Evolutionary conservation across 2,329 filamentous ascomycete genomes (phyloP).

Genomic region (Beauveria rudraprayagi): DNA sequence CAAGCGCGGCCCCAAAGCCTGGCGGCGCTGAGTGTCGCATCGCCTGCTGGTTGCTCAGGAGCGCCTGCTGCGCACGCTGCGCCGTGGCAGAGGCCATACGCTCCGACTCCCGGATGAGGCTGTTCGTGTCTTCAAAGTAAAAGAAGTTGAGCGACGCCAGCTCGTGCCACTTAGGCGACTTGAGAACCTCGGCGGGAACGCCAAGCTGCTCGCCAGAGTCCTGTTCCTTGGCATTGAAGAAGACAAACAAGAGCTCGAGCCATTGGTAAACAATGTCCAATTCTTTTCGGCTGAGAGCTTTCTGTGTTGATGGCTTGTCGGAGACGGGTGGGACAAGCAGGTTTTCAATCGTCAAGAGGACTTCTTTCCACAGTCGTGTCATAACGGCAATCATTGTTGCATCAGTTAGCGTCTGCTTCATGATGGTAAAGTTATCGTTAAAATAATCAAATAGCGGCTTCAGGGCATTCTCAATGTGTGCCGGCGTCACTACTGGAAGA

Average conservation of each 20-base stretch:
- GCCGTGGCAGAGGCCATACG: slow-evolving; percentile 86
- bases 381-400: slow-evolving; percentile 98
- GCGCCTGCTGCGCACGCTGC: slow-evolving; percentile 64
- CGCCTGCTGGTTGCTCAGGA: slow-evolving; percentile 34
- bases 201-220: slow-evolving; percentile 72
- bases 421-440: slow-evolving; percentile 96
- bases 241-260: slow-evolving; percentile 82
- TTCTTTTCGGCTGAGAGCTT: slow-evolving; percentile 75
- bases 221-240: slow-evolving; percentile 91
- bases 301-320: slow-evolving; percentile 85
- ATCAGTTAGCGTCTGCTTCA: slow-evolving; percentile 92
- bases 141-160: slow-evolving; percentile 96
- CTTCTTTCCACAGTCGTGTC: slow-evolving; percentile 97
- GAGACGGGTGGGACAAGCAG: slow-evolving; percentile 88
- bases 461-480: slow-evolving; percentile 72
- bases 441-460: slow-evolving; percentile 88
- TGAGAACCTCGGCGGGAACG: slow-evolving; percentile 83
- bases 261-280: slow-evolving; percentile 93
- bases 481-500: slow-evolving; percentile 51
- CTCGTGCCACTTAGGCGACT: slow-evolving; percentile 97
- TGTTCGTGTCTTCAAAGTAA: slow-evolving; percentile 89
- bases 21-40: slow-evolving; percentile 66
- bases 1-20: slow-evolving; percentile 27
- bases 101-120: slow-evolving; percentile 89
- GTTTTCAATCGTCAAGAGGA: slow-evolving; percentile 81